Evolutionary conservation across 345 rosid species (phyloP), one percentile per base, ranked within the genome.

Genomic region (Populus tremula): DNA sequence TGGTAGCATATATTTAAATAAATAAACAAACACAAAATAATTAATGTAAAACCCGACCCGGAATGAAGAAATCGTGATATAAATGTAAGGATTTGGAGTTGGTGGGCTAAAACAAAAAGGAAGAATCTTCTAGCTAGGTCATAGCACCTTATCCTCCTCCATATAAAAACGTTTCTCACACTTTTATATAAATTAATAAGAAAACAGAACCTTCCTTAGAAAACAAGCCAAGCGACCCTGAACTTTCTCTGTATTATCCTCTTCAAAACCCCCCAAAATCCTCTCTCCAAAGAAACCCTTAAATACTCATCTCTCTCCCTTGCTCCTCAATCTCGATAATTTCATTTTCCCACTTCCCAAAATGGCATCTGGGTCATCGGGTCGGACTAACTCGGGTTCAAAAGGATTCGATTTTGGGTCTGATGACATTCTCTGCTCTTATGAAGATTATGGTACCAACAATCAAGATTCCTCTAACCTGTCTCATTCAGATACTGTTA

Each of bases 341-440:
- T 31, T 69, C 59, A 6, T 54, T 29, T 63, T 43, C 2, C 23
- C 67, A 31, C n/a, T 39, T 70, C 72, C 75, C 75, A 56, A 82
- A 59, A 96, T 96, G 99, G 99, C 97, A 69, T 92, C 98, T 70
- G 94, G 97, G 49, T 85, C 97, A 43, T 88, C 96, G 73, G 96
- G 89, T 79, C 87, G 93, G 83, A 82, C 81, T 80, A 89, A 83
- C 77, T 76, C 93, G 50, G 91, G 88, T 69, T 84, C 97, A 39
- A 92, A 91, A 78, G 97, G 96, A 2, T 96, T 92, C 80, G 98
- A 94, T 89, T 96, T 96, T 35, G 97, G 87, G 14, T 83, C 99
- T 77, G 98, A 94, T 85, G 99, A 96, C 74, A 96, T 96, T 79
- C 99, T 96, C 81, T 94, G 97, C 90, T 91, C 99, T 8, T 96